phyloP scores from a whole-genome alignment of 345 rosid genomes.

The Eucalyptus sideroxylon region DNA sequence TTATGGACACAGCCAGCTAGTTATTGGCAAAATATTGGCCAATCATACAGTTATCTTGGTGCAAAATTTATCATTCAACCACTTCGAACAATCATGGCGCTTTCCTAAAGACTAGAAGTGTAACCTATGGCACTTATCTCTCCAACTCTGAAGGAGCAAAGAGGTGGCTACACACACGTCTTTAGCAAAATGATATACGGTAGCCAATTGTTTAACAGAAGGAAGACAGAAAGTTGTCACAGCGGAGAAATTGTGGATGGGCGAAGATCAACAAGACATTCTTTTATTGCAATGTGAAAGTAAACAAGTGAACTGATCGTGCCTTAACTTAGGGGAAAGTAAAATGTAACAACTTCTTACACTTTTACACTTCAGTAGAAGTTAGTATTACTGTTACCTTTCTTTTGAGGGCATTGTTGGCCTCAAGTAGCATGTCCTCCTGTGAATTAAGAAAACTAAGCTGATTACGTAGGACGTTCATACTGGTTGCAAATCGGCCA shows the following conservation, averaged over 20 bases:
- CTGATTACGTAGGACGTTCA: too few relatives aligned
- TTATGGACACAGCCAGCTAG: not conserved
- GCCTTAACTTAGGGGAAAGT: not conserved
- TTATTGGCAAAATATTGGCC: not conserved
- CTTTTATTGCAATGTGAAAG: not conserved
- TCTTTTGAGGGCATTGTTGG: not conserved
- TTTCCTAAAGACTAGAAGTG: not conserved
- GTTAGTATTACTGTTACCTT: not conserved
- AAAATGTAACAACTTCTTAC: not conserved
- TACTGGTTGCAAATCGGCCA: not conserved
- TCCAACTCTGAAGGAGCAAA: not conserved
- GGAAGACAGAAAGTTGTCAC: not conserved
- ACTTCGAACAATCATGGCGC: not conserved
- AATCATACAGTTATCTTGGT: not conserved
- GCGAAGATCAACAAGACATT: not conserved
- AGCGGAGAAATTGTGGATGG: not conserved
- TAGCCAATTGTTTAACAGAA: not conserved
- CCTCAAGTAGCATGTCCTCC: not conserved
- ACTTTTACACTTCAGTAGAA: not conserved
- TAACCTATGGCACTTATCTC: not conserved
- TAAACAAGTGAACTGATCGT: not conserved
- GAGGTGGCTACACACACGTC: not conserved
- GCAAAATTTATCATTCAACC: not conserved
- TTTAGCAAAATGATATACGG: not conserved
- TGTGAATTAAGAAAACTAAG: not conserved